Evolutionary conservation across 345 rosid genomes (phyloP).

Genomic region (Cochlearia excelsa): DNA sequence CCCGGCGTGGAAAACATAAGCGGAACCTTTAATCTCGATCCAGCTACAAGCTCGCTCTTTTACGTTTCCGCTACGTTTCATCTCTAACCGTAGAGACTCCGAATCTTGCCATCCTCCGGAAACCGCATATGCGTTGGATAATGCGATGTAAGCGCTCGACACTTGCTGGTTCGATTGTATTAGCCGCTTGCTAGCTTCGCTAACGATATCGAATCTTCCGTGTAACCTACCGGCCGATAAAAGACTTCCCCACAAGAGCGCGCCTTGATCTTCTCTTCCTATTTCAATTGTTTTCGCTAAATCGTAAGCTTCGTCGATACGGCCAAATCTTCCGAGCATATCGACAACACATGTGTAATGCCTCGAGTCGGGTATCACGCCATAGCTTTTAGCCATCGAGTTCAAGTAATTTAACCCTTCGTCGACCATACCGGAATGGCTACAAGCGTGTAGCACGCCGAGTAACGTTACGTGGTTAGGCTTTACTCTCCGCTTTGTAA

Average conservation of each 20-base stretch:
- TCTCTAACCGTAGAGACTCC: constrained; percentile 49
- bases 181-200: constrained; percentile 54
- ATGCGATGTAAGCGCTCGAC: constrained; percentile 57
- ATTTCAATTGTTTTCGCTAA: constrained; percentile 52
- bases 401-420: constrained; percentile 57
- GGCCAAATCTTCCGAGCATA: constrained; percentile 75
- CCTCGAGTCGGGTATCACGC: constrained; percentile 52
- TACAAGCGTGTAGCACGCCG: constrained; percentile 69
- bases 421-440: constrained; percentile 74
- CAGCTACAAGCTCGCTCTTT: constrained; percentile 84
- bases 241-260: constrained; percentile 71
- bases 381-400: constrained; percentile 48
- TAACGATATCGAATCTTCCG: constrained; percentile 66
- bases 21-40: constrained; percentile 55
- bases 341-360: constrained; percentile 79
- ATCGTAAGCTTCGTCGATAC: constrained; percentile 60
- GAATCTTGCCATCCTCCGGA: constrained; percentile 68
- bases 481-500: constrained; percentile 43
- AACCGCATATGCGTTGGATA: constrained; percentile 60
- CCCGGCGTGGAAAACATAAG: constrained; percentile 57
- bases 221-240: constrained; percentile 72
- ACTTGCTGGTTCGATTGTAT: constrained; percentile 58
- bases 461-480: constrained; percentile 73
- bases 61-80: constrained; percentile 56
- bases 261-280: constrained; percentile 47